Conservation (phyloP, 768 basidiomycete species). For the Leccinum aurantiacum region DNA sequence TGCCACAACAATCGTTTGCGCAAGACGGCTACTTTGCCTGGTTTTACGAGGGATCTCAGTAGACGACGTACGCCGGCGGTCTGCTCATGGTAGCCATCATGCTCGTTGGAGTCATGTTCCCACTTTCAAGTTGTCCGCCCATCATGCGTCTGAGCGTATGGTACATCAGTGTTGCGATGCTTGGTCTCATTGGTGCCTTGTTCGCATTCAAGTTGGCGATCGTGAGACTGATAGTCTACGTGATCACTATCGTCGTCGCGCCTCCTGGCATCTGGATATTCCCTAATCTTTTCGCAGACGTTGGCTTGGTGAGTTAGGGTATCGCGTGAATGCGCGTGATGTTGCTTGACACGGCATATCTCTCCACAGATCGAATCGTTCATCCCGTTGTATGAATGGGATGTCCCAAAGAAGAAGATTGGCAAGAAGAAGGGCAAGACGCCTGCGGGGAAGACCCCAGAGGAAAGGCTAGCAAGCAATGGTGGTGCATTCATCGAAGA, state of each 20-base stretch:
- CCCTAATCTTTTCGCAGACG: slow-evolving; percentile 96
- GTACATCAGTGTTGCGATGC: slow-evolving; percentile 88
- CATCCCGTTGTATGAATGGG: slow-evolving; percentile 97
- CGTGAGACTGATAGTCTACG: slow-evolving; percentile 88
- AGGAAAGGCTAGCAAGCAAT: slow-evolving; percentile 41
- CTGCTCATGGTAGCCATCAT: slow-evolving; percentile 89
- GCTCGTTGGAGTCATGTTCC: slow-evolving; percentile 98
- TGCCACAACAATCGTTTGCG: slow-evolving; percentile 77
- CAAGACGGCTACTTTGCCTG: slow-evolving; percentile 88
- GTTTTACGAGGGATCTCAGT: slow-evolving; percentile 95
- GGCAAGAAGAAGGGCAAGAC: slow-evolving; percentile 60
- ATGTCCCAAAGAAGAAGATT: slow-evolving; percentile 71
- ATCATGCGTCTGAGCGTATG: slow-evolving; percentile 91
- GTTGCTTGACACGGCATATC: background rate
- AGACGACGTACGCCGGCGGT: slow-evolving; percentile 90
- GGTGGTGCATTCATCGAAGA: slow-evolving; percentile 42
- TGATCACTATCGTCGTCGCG: slow-evolving; percentile 83
- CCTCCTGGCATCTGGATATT: slow-evolving; percentile 98
- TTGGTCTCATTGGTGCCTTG: slow-evolving; percentile 87
- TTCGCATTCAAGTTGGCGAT: slow-evolving; percentile 90
- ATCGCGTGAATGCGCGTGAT: background rate
- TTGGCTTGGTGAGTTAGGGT: slow-evolving; percentile 82
- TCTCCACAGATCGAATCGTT: slow-evolving; percentile 88
- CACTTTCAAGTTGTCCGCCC: slow-evolving; percentile 95
- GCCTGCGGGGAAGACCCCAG: slow-evolving; percentile 27